Base-by-base conservation (phyloP, 2,329 filamentous ascomycete species). In the Colletotrichum gigasporum region DNA sequence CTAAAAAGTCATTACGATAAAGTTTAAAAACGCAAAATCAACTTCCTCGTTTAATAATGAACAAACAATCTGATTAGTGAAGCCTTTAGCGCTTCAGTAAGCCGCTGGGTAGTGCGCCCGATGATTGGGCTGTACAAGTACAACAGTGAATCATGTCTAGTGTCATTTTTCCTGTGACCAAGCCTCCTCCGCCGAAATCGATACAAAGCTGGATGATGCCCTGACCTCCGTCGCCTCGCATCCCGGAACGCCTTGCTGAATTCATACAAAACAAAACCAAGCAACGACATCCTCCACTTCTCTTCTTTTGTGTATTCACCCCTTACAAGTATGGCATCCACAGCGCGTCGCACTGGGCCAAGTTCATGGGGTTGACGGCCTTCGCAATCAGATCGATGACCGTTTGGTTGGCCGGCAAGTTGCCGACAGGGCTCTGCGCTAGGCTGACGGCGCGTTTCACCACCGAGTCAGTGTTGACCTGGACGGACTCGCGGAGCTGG, bases 281-380 rank as follows among this genome's bases (percentile, higher is more conserved):
- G 22, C 35, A 35, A 12, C 16, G 35, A 53, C 28, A n/a, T n/a
- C 14, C 35, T 22, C 24, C 47, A 20, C 18, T 2, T 26, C 11
- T 3, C 7, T 26, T 11, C 32, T 7, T n/a, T 26, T 28, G n/a
- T 14, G 3, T 37, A 28, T 26, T 14, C 20, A 22, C 52, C 45
- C 32, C 65, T 79, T 83, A 98, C 74, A 98, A 81, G 82, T 97
- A 99, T 22, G 93, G 91, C 95, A 98, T 98, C 94, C 96, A 99
- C 71, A 99, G 81, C 63, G 94, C 90, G 83, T 99, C 96, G 73
- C 92, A 94, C 78, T 92, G 87, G 44, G 91, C 90, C 78, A 99
- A 78, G 76, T 96, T 94, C 81, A 92, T 89, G 1, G 96, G 96
- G 78, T 97, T 96, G 14, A 97, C 94, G 1, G 95, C 94, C 80